Evolutionary conservation across 2,329 filamentous ascomycete species (phyloP).

Genomic region (Apiospora sp.): DNA sequence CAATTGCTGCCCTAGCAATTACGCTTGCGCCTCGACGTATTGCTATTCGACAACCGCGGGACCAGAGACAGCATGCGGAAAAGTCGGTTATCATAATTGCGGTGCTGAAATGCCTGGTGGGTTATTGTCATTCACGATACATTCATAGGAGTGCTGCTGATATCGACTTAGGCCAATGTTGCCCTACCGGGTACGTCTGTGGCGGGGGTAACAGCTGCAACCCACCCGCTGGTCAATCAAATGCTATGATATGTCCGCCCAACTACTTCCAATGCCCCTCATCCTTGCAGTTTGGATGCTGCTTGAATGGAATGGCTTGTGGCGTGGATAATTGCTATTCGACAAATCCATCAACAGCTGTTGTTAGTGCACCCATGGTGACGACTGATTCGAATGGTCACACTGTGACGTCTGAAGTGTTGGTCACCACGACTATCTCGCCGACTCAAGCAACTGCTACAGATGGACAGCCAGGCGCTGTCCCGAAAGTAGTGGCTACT

Average conservation of each 20-base stretch:
- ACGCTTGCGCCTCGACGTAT: slow-evolving; percentile 55
- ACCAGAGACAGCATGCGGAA: slow-evolving; percentile 47
- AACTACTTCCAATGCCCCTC: slow-evolving; percentile 58
- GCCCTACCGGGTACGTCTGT: slow-evolving; percentile 55
- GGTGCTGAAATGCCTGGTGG: slow-evolving; percentile 24
- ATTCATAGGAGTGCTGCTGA: neutral
- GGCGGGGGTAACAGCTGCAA: slow-evolving; percentile 49
- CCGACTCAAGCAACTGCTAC: slow-evolving; percentile 39
- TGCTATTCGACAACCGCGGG: slow-evolving; percentile 56
- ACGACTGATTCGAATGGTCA: slow-evolving; percentile 52
- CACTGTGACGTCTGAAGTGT: slow-evolving; percentile 50
- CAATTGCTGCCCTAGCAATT: slow-evolving; percentile 57
- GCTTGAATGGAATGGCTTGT: slow-evolving; percentile 58
- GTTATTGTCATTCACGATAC: neutral
- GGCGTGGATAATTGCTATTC: slow-evolving; percentile 56
- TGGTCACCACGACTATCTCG: slow-evolving; percentile 47
- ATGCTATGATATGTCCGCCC: slow-evolving; percentile 51
- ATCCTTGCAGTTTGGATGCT: slow-evolving; percentile 62
- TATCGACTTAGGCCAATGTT: slow-evolving; percentile 50
- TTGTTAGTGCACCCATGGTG: slow-evolving; percentile 52
- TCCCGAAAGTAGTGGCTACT: slow-evolving; percentile 55
- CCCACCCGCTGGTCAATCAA: slow-evolving; percentile 51
- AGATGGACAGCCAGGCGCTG: slow-evolving; percentile 33
- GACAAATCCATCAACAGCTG: slow-evolving; percentile 54
- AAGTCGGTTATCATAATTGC: slow-evolving; percentile 50